Percentiles rank a stretch among this genome's conserved stretches.
phyloP scores from a whole-genome alignment of 371 early-diverging fungal genomes.

The Actinomucor elegans region DNA sequence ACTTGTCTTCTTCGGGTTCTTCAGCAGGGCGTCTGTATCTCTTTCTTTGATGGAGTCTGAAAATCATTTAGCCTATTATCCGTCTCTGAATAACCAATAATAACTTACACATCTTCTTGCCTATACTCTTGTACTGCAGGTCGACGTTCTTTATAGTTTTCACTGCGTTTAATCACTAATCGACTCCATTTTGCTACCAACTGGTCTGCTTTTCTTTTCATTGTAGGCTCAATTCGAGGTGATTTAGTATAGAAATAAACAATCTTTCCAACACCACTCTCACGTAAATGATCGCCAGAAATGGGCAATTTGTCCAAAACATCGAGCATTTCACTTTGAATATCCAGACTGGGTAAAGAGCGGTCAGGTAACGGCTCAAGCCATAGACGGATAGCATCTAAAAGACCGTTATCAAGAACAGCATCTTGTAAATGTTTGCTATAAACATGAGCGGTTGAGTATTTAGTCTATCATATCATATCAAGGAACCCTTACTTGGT shows the following conservation, averaged over 20 bases:
- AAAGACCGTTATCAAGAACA: conserved; percentile 85
- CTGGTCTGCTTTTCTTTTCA: conserved; percentile 79
- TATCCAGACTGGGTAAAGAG: conserved; percentile 90
- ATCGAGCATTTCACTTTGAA: conserved; percentile 85
- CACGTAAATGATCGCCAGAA: conserved; percentile 83
- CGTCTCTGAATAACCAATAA: background rate
- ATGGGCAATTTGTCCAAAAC: conserved; percentile 79
- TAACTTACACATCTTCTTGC: conserved; percentile 42
- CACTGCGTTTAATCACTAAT: conserved; percentile 78
- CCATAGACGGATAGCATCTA: conserved; percentile 91
- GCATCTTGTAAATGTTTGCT: conserved; percentile 65
- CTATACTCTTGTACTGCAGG: conserved; percentile 36
- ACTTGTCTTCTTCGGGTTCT: conserved; percentile 30
- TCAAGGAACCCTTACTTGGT: conserved; percentile 59
- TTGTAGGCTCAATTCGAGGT: conserved; percentile 72
- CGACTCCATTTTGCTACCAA: conserved; percentile 88
- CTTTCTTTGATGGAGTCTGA: conserved; percentile 31
- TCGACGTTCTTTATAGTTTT: conserved; percentile 72
- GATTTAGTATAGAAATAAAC: conserved; percentile 94
- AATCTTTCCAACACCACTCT: conserved; percentile 91
- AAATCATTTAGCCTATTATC: background rate
- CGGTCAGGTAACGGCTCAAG: conserved; percentile 96
- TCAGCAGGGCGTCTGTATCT: conserved; percentile 25
- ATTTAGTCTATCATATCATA: background rate
- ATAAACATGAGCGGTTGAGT: background rate